Base-by-base conservation (phyloP, 768 basidiomycete genomes). In the Clitopilus hobsonii region DNA sequence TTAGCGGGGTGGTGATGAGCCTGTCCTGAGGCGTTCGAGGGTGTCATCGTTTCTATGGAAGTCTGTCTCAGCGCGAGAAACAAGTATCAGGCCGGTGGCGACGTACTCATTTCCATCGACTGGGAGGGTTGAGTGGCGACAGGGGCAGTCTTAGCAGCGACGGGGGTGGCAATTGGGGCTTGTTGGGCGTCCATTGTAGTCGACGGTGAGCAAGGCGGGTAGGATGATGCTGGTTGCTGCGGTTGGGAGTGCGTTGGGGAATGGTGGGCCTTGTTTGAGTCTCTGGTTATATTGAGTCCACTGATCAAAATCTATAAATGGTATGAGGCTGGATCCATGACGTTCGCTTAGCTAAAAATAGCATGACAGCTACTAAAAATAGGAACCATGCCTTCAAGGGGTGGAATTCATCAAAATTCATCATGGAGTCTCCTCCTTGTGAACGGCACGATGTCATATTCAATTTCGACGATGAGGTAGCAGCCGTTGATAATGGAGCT, bases 101-200 rank as follows among this genome's bases (percentile, higher is more conserved):
- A 78, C 84, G 45, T 58, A 85, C 86, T 80, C 86, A 88, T 87
- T 66, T 81, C 72, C 27, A 80, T 71, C 32, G 78, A 73, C 64
- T 77, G 83, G 64, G 79, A 77, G 22, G 86, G 86, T 70, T 88
- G 86, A 63, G 71, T 66, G 23, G 72, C 67, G 48, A 69, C 57
- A n/a, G 70, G 60, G 41, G 67, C 59, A 53, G 63, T 60, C 63
- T 57, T 63, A 47, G 55, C 55, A 16, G 54, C 36, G 30, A 53
- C 25, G 13, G 55, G 55, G 22, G 26, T n/a, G n/a, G 60, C 51
- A 26, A 62, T 56, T 59, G 48, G 52, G 36, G 16, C 18, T 45
- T 45, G 41, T 45, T 45, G 41, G 22, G 41, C 11, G 22, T 45
- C 41, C 41, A 45, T 45, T 45, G 22, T 45, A 4, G n/a, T 45